Conservation (phyloP, 306 rosid genomes). For the Citrullus colocynthis region DNA sequence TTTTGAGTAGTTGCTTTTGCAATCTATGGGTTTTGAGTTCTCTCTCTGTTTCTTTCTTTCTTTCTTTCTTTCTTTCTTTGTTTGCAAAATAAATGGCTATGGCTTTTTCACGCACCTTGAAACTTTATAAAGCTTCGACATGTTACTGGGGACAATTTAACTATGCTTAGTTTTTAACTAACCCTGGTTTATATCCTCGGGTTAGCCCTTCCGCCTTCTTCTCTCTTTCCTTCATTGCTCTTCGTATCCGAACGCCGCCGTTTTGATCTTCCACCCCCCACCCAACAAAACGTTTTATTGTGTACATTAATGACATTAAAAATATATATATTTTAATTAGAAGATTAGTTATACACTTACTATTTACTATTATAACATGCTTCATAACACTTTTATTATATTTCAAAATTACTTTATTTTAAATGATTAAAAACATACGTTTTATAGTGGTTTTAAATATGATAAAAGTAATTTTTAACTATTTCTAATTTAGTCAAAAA, state of each 20-base stretch:
- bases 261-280: not conserved
- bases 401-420: too few species aligned
- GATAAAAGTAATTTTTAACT: too few species aligned
- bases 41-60: not conserved
- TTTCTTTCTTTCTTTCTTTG: too few species aligned
- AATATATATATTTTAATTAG: too few species aligned
- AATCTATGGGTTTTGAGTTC: not conserved
- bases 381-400: too few species aligned
- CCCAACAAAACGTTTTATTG: not conserved
- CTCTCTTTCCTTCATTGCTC: not conserved
- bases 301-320: too few species aligned
- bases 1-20: not conserved
- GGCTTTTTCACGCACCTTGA: not conserved
- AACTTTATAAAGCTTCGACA: not conserved
- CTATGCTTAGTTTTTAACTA: not conserved
- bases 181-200: not conserved
- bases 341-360: too few species aligned
- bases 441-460: too few species aligned
- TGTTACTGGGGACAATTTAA: not conserved
- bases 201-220: not conserved
- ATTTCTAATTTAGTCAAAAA: too few species aligned
- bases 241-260: not conserved
- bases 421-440: too few species aligned
- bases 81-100: not conserved
- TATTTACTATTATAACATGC: too few species aligned